These are phyloP conservation scores for Sideroxylon spinosum DNA, from an alignment of 179 eudicot genomes.

Conservation along the genomic window DNA sequence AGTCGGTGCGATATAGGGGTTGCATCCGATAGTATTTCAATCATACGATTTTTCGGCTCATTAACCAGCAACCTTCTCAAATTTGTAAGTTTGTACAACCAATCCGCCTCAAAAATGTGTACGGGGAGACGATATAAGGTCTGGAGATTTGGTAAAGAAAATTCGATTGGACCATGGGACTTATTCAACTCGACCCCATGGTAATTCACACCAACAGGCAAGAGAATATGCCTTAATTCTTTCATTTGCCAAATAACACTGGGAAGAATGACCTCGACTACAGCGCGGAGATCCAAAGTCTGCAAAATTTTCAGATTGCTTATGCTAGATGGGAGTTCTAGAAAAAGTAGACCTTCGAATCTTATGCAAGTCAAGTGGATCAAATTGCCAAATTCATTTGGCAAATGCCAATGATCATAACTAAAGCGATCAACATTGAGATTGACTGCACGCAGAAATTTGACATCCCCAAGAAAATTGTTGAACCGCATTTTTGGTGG, in stretches of 20 bases:
- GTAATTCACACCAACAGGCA: not conserved
- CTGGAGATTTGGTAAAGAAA: conserved; percentile 3
- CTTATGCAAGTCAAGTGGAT: not conserved
- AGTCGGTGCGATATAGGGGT: not conserved
- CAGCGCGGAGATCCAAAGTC: not conserved
- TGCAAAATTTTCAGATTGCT: not conserved
- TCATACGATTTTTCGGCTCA: no score
- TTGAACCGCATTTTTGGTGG: not conserved
- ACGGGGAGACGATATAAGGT: not conserved
- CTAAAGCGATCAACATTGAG: not conserved
- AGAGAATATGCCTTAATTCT: not conserved
- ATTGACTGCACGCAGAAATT: not conserved
- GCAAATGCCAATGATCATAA: not conserved
- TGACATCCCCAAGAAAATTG: not conserved
- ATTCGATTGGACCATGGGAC: not conserved
- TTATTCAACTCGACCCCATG: not conserved
- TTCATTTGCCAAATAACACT: not conserved
- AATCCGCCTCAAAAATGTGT: not conserved
- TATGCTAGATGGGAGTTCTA: not conserved
- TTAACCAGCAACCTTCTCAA: not conserved
- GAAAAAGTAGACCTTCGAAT: not conserved
- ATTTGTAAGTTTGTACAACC: not conserved
- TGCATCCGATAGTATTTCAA: not conserved
- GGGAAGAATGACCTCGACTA: not conserved
- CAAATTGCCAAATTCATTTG: conserved; percentile 5